Base-by-base conservation (phyloP, 2,329 filamentous ascomycete species). In the Pseudogymnoascus sp. region DNA sequence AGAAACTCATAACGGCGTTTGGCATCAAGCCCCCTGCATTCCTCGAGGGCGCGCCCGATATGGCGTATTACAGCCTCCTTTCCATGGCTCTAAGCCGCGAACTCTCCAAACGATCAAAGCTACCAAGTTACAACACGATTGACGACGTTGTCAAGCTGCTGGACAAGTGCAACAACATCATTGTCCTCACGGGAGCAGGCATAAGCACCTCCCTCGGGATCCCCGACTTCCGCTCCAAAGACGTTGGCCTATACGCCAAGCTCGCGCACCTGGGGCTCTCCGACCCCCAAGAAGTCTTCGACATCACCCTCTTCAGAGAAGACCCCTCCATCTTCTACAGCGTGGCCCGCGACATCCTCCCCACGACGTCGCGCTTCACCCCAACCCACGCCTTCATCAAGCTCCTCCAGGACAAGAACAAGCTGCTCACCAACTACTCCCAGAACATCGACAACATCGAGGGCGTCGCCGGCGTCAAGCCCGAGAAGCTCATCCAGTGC, bases 371-470 rank as follows among this genome's bases (percentile, higher is more conserved):
- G 68, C 86, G 86, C 70, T 96, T 86, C 79, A 92, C 93, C 0
- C 93, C 93, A 0, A 97, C 95, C 0, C 95, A 99, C 79, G 87
- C 89, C 62, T 99, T 99, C 78, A 96, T 99, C 72, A 86, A 87
- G 35, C 82, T 97, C 70, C 83, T 99, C 37, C 90, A 99, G 75
- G 83, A 93, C 69, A 89, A 92, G 74, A 86, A 85, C 68, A 96
- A 96, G 75, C 83, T 99, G 6, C 83, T 97, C 65, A 97, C 93
- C 44, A 97, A 97, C 77, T 99, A 97, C 78, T 96, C 95, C 0
- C 95, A 99, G 74, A 99, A 99, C 75, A 97, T 99, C 72, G 95
- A 99, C 79, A 97, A 97, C 70, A 86, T 97, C 61, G 93, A 99
- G 75, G 84, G 87, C 65, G 87, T 90, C 71, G 93, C 93, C 0